Evolutionary conservation across 2,329 filamentous ascomycete genomes (phyloP), one percentile per base, ranked within the genome.

Genomic region (Samsoniella hepiali): DNA sequence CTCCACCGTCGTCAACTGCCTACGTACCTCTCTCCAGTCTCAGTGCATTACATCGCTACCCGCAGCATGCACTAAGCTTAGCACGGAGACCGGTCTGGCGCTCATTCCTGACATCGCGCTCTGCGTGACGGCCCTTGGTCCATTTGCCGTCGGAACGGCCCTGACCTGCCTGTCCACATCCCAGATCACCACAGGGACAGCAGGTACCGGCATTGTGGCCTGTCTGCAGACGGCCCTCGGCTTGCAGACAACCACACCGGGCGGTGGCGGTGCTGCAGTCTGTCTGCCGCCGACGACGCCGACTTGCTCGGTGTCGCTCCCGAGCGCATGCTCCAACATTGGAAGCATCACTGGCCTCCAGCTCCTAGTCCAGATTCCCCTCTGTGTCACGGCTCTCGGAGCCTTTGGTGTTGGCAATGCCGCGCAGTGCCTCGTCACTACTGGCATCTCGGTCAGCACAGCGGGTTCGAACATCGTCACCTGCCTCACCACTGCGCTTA

Each of bases 1-100:
- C 27, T 22, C 45, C 2, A 13, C 15, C 7, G 34, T 59, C 34
- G 22, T 51, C 11, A 17, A 22, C 22, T 59, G 57, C 34, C 2
- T 59, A 1, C 45, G 49, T 7, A 40, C 31, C 32, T 59, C 57
- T 8, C 38, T 65, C n/a, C 27, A 42, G 17, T 49, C 38, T 6
- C 22, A 44, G 5, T 67, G 65, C 45, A 67, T 67, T 13, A 34
- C 53, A 1, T 29, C 47, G 2, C 58, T 67, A 13, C 65, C 65
- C 7, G 8, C 36, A 2, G 22, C 34, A 1, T 66, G 65, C 27
- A 53, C 61, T 9, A 61, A 32, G 22, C 32, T 59, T 7, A 3
- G 32, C 27, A 59, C 44, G 1, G 57, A 50, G 44, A 40, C 44
- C 2, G 57, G 57, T 9, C 57, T 59, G 7, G 32, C 44, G 3